These are phyloP conservation scores for Nigrospora oryzae DNA, from an alignment of 2,329 filamentous ascomycete species.

Conservation along the genomic window DNA sequence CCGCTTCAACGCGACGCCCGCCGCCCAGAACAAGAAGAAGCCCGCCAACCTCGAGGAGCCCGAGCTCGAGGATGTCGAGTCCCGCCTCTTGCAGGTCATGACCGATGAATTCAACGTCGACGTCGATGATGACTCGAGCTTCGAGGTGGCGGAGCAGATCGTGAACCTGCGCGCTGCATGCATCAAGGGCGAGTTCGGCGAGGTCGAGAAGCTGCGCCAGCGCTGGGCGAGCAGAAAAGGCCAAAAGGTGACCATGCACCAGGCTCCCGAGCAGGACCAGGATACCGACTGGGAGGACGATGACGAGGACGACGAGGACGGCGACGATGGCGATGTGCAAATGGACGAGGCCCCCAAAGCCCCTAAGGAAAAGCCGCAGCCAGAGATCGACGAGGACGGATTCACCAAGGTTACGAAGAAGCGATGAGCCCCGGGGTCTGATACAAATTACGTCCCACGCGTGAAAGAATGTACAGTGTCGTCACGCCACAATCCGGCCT, in stretches of 20 bases:
- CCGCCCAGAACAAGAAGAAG: conserved; percentile 10
- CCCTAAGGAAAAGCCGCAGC: conserved; percentile 55
- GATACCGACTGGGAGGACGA: conserved; percentile 39
- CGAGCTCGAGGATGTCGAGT: conserved; percentile 73
- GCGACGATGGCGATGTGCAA: conserved; percentile 51
- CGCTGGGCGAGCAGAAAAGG: conserved; percentile 55
- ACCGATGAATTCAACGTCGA: conserved; percentile 91
- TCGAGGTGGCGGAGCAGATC: conserved; percentile 65
- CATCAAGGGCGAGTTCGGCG: conserved; percentile 55
- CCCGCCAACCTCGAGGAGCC: conserved; percentile 35
- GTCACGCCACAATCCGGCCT: conserved; percentile 8
- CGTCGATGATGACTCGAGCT: conserved; percentile 81
- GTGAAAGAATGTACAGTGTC: conserved; percentile 14
- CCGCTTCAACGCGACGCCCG: conserved; percentile 19
- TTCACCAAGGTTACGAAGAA: conserved; percentile 70
- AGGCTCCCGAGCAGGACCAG: conserved; percentile 17
- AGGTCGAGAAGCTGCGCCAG: conserved; percentile 54
- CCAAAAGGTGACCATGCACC: conserved; percentile 39
- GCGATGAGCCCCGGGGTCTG: conserved; percentile 25
- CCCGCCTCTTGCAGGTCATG: conserved; percentile 82
- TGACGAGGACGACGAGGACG: conserved; percentile 49
- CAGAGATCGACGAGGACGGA: conserved; percentile 72
- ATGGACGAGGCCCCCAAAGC: conserved; percentile 61
- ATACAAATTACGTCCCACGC: background rate
- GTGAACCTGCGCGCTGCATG: conserved; percentile 58